Base-by-base conservation (phyloP, 116 monocot genomes). In the Phalaenopsis hybrid region DNA sequence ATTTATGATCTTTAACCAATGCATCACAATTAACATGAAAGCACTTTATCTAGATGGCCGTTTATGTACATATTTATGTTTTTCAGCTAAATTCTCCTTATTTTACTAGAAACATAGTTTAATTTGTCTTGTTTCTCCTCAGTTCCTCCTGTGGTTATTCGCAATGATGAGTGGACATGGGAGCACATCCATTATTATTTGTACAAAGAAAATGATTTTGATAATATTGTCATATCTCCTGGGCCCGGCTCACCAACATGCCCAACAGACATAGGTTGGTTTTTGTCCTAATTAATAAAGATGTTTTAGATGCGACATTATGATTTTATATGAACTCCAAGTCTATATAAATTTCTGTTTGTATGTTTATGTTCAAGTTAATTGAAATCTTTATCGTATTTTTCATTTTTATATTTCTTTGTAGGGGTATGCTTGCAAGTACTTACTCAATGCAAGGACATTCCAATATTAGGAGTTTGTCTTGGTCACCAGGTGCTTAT, bases 201-300 rank as follows among this genome's bases (percentile, higher is more conserved):
- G 77, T 93, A 90, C 58, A 88, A 88, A 68, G 90, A 90, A 63
- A 86, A 83, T 74, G 86, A 89, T 77, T 94, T 98, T 85, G 97
- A 98, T 85, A 98, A 98, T 80, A 93, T 98, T 74, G 93, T 98
- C 81, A 98, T 98, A 80, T 98, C 97, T 31, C 97, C 97, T 57
- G 97, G 97, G 25, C 97, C 97, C 49, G 97, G 97, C 72, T 90
- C 97, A 77, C 97, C 97, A 41, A 80, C 85, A 59, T 90, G 93
- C 49, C 87, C 86, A 12, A 72, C 9, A 44, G 97, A 98, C 79
- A 84, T 98, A 88, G 97, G 97, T 92, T 76, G 67, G 81, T 83
- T 43, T 83, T n/a, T 75, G 45, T 75, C 37, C 16, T 20, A 76
- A 65, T 18, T 43, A 31, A 6, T 58, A 20, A 52, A 55, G 25